These are phyloP conservation scores for Malus hybrid DNA, from an alignment of 331 rosid species.

Conservation along the genomic window DNA sequence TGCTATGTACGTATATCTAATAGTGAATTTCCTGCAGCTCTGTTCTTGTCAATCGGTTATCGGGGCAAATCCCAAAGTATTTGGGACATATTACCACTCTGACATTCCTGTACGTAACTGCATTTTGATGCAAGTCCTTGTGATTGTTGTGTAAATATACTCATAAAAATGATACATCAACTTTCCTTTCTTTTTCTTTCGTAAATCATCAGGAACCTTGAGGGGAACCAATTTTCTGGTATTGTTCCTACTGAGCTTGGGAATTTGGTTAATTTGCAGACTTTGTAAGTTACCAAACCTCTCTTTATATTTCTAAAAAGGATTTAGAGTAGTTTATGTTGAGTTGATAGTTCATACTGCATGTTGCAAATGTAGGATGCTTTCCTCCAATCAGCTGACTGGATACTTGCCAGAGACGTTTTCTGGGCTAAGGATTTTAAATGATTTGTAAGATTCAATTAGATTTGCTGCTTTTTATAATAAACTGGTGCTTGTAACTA, in stretches of 20 bases:
- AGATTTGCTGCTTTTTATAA: neutral
- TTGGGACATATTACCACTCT: constrained; percentile 58
- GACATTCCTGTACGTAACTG: constrained; percentile 38
- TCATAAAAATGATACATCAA: neutral
- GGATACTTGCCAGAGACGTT: constrained; percentile 59
- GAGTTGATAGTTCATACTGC: constrained; percentile 2
- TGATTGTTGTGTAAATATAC: neutral
- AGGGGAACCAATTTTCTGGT: constrained; percentile 23
- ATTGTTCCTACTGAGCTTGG: constrained; percentile 17
- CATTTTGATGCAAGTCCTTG: neutral
- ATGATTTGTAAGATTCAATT: constrained; percentile 44
- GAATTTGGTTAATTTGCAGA: constrained; percentile 28
- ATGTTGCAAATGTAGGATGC: constrained; percentile 36
- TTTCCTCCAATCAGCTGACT: constrained; percentile 64
- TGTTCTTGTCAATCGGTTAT: constrained; percentile 51
- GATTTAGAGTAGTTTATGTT: neutral
- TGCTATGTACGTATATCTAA: constrained; percentile 1
- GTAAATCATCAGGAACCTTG: constrained; percentile 14
- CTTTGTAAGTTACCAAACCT: constrained; percentile 43
- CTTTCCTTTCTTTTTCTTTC: neutral
- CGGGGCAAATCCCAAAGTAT: constrained; percentile 67
- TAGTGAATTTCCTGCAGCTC: constrained; percentile 45
- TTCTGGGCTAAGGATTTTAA: constrained; percentile 36
- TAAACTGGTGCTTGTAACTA: neutral
- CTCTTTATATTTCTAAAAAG: constrained; percentile 4